Base-by-base conservation (phyloP, 495 filamentous ascomycete species). In the Lepraria neglecta region DNA sequence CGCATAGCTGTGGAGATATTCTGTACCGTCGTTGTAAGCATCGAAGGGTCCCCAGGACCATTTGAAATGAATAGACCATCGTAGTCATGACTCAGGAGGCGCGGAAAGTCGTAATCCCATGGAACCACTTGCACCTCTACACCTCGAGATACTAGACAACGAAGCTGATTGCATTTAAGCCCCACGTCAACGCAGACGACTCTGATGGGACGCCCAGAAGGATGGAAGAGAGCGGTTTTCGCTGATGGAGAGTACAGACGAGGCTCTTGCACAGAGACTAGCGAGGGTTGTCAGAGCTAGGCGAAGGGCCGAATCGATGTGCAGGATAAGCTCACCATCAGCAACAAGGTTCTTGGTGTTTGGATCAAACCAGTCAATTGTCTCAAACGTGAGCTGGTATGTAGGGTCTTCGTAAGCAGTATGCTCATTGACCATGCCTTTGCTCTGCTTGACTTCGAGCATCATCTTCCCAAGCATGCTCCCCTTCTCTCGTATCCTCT, bases 1-100 rank as follows among this genome's bases (percentile, higher is more conserved):
- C 82, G 72, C 62, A 97, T 75, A 10, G 88, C 86, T 54, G 80
- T 78, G 48, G 82, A 69, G 64, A 98, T 84, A 71, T 91, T 86
- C 64, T 84, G 78, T 60, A 91, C 84, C 17, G 94, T 95, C 19
- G 75, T 75, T 4, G 82, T 78, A 74, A 97, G 80, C 62, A 89
- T 86, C 6, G 95, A 86, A 40, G 94, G 94, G 70, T 98, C 94
- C 75, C 94, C 94, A 31, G 94, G 94, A 57, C 94, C 94, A 76
- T 98, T 98, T 51, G 91, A 96, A 63, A 98, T 87, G 74, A 98
- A 98, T 21, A 98, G 81, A 70, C 94, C 94, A 73, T 97, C 94
- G 69, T 95, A 97, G 60, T 92, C 83, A 62, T 88, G 82, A 52
- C 85, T 86, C 44, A 83, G 85, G 44, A 87, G 81, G 43, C 73